These are phyloP conservation scores for Cutaneotrichosporon dermatis DNA, from an alignment of 1,284 basidiomycete species.

Conservation along the genomic window DNA sequence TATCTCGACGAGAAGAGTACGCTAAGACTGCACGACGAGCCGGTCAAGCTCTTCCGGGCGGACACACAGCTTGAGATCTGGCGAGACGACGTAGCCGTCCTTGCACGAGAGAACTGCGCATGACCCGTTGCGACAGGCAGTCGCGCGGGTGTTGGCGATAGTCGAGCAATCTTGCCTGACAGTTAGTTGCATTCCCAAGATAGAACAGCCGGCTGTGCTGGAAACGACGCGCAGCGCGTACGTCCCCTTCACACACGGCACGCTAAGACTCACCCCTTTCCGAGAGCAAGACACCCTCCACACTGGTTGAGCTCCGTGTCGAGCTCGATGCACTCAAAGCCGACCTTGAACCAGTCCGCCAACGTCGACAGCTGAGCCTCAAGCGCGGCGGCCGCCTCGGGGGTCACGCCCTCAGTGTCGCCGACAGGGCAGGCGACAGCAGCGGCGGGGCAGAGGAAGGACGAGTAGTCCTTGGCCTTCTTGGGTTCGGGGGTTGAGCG, in stretches of 20 bases:
- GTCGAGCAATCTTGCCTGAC: slow-evolving; percentile 47
- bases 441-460: slow-evolving; percentile 48
- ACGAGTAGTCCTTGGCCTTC: slow-evolving; percentile 48
- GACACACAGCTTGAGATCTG: slow-evolving; percentile 38
- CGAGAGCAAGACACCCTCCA: slow-evolving; percentile 48
- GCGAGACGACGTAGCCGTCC: slow-evolving; percentile 43
- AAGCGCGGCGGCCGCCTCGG: slow-evolving; percentile 27
- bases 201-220: background rate
- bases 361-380: slow-evolving; percentile 35
- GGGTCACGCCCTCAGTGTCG: slow-evolving; percentile 25
- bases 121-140: slow-evolving; percentile 40
- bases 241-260: too few species aligned
- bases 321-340: slow-evolving; percentile 50
- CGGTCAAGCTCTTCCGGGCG: slow-evolving; percentile 1
- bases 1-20: too few species aligned
- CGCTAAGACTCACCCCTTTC: slow-evolving; percentile 39
- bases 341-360: slow-evolving; percentile 49
- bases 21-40: background rate
- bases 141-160: slow-evolving; percentile 44
- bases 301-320: slow-evolving; percentile 47
- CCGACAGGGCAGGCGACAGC: slow-evolving; percentile 46
- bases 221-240: background rate
- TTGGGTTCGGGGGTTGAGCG: slow-evolving; percentile 18
- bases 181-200: background rate
- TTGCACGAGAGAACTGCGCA: slow-evolving; percentile 47